phyloP scores from a whole-genome alignment of 257 asterid genomes.

The Solanum chiquidenum region DNA sequence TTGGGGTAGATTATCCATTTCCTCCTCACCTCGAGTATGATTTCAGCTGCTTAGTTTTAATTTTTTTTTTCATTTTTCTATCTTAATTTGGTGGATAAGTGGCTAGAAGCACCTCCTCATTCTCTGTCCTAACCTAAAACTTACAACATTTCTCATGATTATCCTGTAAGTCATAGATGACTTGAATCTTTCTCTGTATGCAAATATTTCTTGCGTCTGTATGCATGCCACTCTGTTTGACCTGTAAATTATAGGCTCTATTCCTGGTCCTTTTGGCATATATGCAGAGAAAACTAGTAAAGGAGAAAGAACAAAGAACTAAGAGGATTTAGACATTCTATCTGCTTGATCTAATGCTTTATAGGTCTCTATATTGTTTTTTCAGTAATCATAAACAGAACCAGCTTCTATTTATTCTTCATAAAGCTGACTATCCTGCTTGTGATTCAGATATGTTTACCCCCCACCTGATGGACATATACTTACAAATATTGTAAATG shows the following conservation, averaged over 20 bases:
- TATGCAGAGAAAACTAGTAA: not conserved
- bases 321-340: not conserved
- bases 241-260: not conserved
- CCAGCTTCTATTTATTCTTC: not conserved
- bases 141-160: not conserved
- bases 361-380: not conserved
- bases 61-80: not conserved
- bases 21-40: slow-evolving; percentile 91
- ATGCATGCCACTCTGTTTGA: not conserved
- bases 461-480: slow-evolving; percentile 95
- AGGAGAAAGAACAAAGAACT: not conserved
- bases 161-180: not conserved
- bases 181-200: not conserved
- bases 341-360: not conserved
- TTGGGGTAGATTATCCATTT: slow-evolving; percentile 87
- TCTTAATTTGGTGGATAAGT: not conserved
- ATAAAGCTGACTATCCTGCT: slow-evolving; percentile 2
- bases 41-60: not conserved
- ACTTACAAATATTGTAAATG: slow-evolving; percentile 83
- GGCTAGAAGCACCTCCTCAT: not conserved
- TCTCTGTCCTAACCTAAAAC: not conserved
- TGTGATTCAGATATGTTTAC: slow-evolving; percentile 63
- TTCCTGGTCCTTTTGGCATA: not conserved
- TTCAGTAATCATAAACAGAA: not conserved
- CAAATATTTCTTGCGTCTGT: not conserved